Base-by-base conservation (phyloP, 2,329 filamentous ascomycete genomes). In the Colletotrichum graminicola region DNA sequence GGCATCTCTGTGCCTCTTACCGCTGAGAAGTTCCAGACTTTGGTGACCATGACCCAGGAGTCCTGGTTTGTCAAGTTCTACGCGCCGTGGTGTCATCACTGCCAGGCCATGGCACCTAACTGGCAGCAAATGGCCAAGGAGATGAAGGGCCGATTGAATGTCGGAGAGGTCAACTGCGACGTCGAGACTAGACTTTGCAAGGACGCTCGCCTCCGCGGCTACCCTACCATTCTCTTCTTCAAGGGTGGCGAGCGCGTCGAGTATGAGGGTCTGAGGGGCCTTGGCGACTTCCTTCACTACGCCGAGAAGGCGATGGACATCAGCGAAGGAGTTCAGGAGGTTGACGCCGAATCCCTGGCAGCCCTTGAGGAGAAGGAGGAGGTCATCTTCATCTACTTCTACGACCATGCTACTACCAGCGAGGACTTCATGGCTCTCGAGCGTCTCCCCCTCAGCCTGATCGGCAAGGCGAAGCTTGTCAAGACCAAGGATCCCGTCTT, bases 61-160 rank as follows among this genome's bases (percentile, higher is more conserved):
- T 92, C 95, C 7, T 99, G 96, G 96, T 98, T 99, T 79, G 91
- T 99, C 86, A 99, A 99, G 82, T 98, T 99, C 80, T 98, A 98
- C 80, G 95, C 94, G 23, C 97, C 96, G 7, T 98, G 95, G 96
- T 99, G 96, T 81, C 90, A 91, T 76, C 96, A 99, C 82, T 99
- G 97, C 82, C 93, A 97, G 82, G 93, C 93, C 47, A 90, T 99
- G 87, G 94, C 93, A 45, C 93, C 96, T 3, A 94, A 91, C 74
- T 99, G 96, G 96, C 86, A 90, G 73, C 93, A 95, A 77, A 90
- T 99, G 82, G 93, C 93, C 55, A 94, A 95, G 79, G 94, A 95
- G 78, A 96, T 98, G 93, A 90, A 94, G 81, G 93, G 92, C 54
- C 91, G 90, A 74, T 89, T 99, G 71, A 98, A 98, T 78, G 87